Evolutionary conservation across 768 basidiomycete genomes (phyloP).

Genomic region (Xerocomellus amylosporus): DNA sequence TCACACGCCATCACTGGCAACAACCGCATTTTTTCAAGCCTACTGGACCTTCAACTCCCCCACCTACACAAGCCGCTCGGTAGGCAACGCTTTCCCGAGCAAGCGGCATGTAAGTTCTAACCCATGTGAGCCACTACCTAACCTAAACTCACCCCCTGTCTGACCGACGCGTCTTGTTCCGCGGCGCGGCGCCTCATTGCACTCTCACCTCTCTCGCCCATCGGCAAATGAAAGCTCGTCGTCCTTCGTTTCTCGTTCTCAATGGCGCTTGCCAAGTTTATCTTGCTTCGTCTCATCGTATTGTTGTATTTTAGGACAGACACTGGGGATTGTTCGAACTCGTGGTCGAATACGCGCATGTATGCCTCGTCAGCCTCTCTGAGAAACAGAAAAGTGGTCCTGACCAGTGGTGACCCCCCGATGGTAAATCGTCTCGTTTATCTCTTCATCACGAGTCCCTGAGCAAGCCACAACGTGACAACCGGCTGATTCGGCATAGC

Average conservation of each 20-base stretch:
- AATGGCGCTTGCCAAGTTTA: neutral
- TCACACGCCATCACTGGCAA: neutral
- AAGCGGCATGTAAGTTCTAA: neutral
- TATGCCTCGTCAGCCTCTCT: too few species aligned
- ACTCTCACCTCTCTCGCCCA: neutral
- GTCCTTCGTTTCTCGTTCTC: neutral
- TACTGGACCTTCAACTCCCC: neutral
- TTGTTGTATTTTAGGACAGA: neutral
- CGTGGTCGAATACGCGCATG: neutral
- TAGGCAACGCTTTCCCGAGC: neutral
- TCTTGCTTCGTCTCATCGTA: neutral
- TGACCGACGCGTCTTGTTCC: neutral
- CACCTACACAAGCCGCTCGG: slow-evolving; percentile 2
- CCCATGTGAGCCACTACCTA: slow-evolving; percentile 3
- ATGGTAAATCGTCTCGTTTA: neutral
- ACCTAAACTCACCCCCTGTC: neutral
- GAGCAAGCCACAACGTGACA: neutral
- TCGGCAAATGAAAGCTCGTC: neutral
- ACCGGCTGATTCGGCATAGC: neutral
- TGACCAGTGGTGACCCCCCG: too few species aligned
- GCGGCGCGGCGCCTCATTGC: neutral
- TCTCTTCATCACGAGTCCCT: neutral
- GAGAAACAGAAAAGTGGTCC: too few species aligned
- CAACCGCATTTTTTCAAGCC: neutral
- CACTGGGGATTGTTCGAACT: neutral